Evolutionary conservation across 306 rosid species (phyloP), one percentile per base, ranked within the genome.

Genomic region (Malus sieversii): DNA sequence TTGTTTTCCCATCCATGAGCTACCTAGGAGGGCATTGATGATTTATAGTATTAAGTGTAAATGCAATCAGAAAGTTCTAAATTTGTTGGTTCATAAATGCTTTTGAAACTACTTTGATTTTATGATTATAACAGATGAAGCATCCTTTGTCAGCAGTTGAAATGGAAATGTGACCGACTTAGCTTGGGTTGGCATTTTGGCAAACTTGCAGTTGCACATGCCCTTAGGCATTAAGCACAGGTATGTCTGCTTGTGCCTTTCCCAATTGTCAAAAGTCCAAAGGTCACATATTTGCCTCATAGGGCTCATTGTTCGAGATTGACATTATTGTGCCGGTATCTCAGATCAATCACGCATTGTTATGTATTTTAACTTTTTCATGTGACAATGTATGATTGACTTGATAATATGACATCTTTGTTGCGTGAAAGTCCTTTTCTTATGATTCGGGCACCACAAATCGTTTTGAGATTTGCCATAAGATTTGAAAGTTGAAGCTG

Each of bases 321-420:
- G 8, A 5, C 20, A 0, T 48, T 5, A 48, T 48, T 4, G 8
- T 48, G 8, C 0, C 0, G 0, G 3, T 48, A 14, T 48, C 1
- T 48, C 0, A 48, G 15, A 48, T 0, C 3, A 15, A 15, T 48
- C 3, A 15, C 1, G 3, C 3, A 48, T 15, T 48, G 0, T 48
- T 2, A 48, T 48, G 20, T 5, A 8, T 48, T 48, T 48, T 0
- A 48, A 48, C 0, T 15, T 48, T 48, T 48, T 4, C 2, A 48
- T 0, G 3, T 15, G 20, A 48, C 20, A 48, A 48, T 48, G 0
- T 15, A 15, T 1, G 6, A 14, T 14, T 48, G 19, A 48, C 19
- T 48, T 48, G 53, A 48, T 16, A 48, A 48, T 48, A 48, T 48
- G 8, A 0, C 8, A 48, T 48, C 6, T 18, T 48, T 2, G 20